phyloP scores from a whole-genome alignment of 371 early-diverging fungal species.

The Mortierella sp. region DNA sequence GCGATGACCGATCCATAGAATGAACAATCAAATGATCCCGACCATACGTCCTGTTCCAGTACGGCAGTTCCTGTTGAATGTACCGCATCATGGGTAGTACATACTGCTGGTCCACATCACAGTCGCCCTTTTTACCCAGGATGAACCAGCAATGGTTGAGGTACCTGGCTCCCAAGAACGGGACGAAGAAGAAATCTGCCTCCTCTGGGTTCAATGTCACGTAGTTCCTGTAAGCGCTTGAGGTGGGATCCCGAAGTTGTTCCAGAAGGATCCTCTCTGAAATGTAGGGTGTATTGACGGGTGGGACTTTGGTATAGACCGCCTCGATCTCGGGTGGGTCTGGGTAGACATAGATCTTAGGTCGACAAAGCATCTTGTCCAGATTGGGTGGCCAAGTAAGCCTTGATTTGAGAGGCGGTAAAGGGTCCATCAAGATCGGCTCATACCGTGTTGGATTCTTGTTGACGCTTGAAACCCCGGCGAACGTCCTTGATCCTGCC shows the following conservation, averaged over 20 bases:
- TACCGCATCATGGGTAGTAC: conserved; percentile 65
- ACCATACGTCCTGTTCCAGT: conserved; percentile 62
- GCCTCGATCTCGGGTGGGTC: conserved; percentile 22
- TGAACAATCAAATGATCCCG: conserved; percentile 63
- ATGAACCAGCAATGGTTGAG: conserved; percentile 57
- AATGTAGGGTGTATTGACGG: conserved; percentile 2
- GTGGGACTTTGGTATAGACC: conserved; percentile 1
- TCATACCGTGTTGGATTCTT: conserved; percentile 11
- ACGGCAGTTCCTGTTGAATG: conserved; percentile 60
- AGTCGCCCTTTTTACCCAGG: conserved; percentile 51
- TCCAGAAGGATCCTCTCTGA: conserved; percentile 18
- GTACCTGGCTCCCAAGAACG: conserved; percentile 67
- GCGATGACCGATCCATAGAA: conserved; percentile 63
- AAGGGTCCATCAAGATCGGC: conserved; percentile 11
- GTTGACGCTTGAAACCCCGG: background rate
- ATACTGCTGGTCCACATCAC: conserved; percentile 61
- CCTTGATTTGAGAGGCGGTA: conserved; percentile 6
- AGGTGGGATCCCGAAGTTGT: conserved; percentile 58
- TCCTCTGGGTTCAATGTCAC: conserved; percentile 64
- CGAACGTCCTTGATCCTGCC: conserved; percentile 4
- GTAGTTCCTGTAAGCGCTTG: conserved; percentile 57
- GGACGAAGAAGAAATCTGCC: conserved; percentile 66
- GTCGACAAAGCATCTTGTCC: conserved; percentile 59
- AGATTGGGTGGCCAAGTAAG: conserved; percentile 59
- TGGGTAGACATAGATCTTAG: conserved; percentile 68